Evolutionary conservation across 352 stramenopile species (phyloP).

Genomic region (Pythium insidiosum): DNA sequence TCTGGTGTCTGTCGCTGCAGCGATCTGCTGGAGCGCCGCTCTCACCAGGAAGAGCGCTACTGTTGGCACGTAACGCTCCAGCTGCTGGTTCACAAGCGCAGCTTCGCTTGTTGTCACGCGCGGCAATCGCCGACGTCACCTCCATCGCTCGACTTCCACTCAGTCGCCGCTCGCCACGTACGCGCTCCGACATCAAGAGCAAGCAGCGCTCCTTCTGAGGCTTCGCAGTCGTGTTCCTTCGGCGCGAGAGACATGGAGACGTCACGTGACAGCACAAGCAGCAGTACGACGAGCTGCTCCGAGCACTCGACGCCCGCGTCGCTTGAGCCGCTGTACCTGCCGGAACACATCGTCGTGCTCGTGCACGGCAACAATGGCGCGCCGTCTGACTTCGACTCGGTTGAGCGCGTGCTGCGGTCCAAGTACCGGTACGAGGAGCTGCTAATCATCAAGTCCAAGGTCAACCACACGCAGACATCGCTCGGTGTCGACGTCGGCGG

Average conservation of each 20-base stretch:
- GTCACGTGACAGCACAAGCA: neutral
- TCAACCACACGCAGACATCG: constrained; percentile 56
- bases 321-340: constrained; percentile 33
- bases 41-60: no score
- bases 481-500: constrained; percentile 61
- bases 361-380: constrained; percentile 81
- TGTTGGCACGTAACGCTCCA: no score
- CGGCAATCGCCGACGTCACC: no score
- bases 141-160: no score
- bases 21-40: no score
- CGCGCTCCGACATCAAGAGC: no score
- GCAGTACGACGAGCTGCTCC: neutral
- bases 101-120: no score
- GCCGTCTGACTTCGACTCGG: constrained; percentile 55
- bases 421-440: constrained; percentile 42
- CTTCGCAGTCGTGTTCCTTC: neutral
- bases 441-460: constrained; percentile 57
- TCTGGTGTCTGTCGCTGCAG: no score
- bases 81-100: no score
- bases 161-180: no score
- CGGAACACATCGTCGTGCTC: constrained; percentile 67
- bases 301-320: constrained; percentile 14
- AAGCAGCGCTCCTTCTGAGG: no score
- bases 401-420: constrained; percentile 28
- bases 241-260: neutral